Evolutionary conservation across 768 basidiomycete genomes (phyloP), one percentile per base, ranked within the genome.

Genomic region (Neoboletus subvelutipes): DNA sequence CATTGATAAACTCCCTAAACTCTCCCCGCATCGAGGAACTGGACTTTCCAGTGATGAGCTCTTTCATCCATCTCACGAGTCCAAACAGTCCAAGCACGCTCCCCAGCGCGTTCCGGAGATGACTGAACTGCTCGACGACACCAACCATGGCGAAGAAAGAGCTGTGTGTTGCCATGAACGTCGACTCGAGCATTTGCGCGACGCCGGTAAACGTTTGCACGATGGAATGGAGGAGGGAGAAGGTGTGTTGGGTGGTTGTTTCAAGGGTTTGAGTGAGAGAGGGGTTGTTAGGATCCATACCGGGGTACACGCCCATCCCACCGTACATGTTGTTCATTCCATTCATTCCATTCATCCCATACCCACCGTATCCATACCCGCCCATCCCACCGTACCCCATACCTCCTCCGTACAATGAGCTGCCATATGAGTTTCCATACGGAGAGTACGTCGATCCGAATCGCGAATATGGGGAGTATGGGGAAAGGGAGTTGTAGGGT

Each of bases 121-220:
- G 92, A 3, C 86, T 86, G 66, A 99, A 88, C 68, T 99, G 97
- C 67, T 99, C 97, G 39, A 95, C 81, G 45, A 99, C 96, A 59
- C 93, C 92, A 50, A 95, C 93, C 88, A 96, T 94, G 55, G 94
- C 93, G 71, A 95, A 96, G 75, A 96, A 96, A 10, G 87, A 90
- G 1, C 91, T 93, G 72, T 96, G 94, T 0, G 94, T 96, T 3
- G 96, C 96, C 88, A 98, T 91, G 75, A 96, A 98, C 6, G 96
- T 98, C 34, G 85, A 88, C 72, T 98, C 96, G 68, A 99, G 87
- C 86, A 99, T 95, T 71, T 98, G 96, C 0, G 96, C 88, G 59
- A 99, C 87, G 24, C 95, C 95, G 0, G 86, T 81, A 74, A 98
- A 96, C 5, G 95, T 97, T 65, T 93, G 91, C 45, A 99, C 96